These are phyloP conservation scores for Elongisporangium senticosum DNA, from an alignment of 352 stramenopile genomes.

Conservation along the genomic window DNA sequence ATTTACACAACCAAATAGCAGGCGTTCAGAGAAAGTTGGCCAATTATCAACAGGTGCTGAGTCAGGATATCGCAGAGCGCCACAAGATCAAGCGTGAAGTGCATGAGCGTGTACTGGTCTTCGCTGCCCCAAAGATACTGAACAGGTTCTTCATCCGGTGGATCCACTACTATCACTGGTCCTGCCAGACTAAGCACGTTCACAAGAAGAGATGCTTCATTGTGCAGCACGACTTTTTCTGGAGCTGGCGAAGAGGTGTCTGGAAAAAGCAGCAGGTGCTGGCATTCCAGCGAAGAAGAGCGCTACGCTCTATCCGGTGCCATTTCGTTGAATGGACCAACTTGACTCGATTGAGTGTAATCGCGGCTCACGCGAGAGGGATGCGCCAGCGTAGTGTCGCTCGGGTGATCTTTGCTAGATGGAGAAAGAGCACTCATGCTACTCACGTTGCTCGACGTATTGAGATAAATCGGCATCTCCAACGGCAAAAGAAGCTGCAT, in stretches of 20 bases:
- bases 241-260: slow-evolving; percentile 44
- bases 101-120: slow-evolving; percentile 21
- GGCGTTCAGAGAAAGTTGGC: slow-evolving; percentile 37
- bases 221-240: slow-evolving; percentile 56
- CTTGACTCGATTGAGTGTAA: slow-evolving; percentile 43
- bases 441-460: neutral
- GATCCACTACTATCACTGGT: slow-evolving; percentile 50
- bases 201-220: slow-evolving; percentile 39
- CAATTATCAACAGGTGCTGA: slow-evolving; percentile 32
- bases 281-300: slow-evolving; percentile 15
- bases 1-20: slow-evolving; percentile 48
- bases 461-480: neutral
- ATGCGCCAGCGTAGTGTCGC: slow-evolving; percentile 22
- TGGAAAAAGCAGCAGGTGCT: slow-evolving; percentile 46
- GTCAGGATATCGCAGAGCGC: slow-evolving; percentile 34
- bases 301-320: slow-evolving; percentile 13
- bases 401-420: slow-evolving; percentile 24
- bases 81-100: slow-evolving; percentile 58
- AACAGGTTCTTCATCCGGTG: slow-evolving; percentile 55
- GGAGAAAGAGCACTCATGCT: slow-evolving; percentile 9
- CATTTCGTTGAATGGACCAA: slow-evolving; percentile 59
- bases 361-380: slow-evolving; percentile 25
- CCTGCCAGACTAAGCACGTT: slow-evolving; percentile 40
- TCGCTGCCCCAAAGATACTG: slow-evolving; percentile 49
- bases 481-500: slow-evolving; percentile 7